Evolutionary conservation across 306 rosid genomes (phyloP).

Genomic region (Citrullus colocynthis): DNA sequence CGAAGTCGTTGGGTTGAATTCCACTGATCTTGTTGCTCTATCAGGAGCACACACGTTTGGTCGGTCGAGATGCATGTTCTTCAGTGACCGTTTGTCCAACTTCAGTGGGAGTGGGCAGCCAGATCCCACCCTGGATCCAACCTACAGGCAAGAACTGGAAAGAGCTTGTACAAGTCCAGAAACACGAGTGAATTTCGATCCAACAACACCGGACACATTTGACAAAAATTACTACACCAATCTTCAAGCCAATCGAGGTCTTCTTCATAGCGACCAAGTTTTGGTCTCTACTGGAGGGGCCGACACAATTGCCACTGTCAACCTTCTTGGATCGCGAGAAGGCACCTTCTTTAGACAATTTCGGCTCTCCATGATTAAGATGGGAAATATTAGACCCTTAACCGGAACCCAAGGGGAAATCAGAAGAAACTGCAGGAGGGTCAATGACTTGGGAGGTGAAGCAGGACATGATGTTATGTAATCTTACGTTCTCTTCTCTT

Average conservation of each 20-base stretch:
- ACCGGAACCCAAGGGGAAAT: slow-evolving; percentile 44
- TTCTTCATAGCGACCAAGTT: not conserved
- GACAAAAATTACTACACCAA: slow-evolving; percentile 50
- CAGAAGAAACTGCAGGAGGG: slow-evolving; percentile 2
- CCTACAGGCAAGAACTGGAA: slow-evolving; percentile 36
- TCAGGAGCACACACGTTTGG: slow-evolving; percentile 80
- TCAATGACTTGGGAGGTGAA: not conserved
- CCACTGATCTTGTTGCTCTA: slow-evolving; percentile 55
- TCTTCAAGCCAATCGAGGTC: slow-evolving; percentile 5
- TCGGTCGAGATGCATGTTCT: slow-evolving; percentile 41
- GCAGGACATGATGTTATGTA: slow-evolving; percentile 5
- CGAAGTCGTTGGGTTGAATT: slow-evolving; percentile 30
- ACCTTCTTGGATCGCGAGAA: not conserved
- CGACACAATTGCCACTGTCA: not conserved
- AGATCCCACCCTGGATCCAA: slow-evolving; percentile 45
- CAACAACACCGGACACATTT: slow-evolving; percentile 15
- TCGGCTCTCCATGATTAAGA: slow-evolving; percentile 51
- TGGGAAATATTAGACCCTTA: slow-evolving; percentile 62
- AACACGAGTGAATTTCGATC: not conserved
- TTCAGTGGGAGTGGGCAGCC: slow-evolving; percentile 39
- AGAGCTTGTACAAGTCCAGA: slow-evolving; percentile 13
- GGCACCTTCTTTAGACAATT: slow-evolving; percentile 17
- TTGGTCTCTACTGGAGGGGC: slow-evolving; percentile 8
- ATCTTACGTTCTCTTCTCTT: not conserved
- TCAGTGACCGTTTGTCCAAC: slow-evolving; percentile 37